Conservation (phyloP, 2,329 filamentous ascomycete species). For the Paecilomyces niveus region DNA sequence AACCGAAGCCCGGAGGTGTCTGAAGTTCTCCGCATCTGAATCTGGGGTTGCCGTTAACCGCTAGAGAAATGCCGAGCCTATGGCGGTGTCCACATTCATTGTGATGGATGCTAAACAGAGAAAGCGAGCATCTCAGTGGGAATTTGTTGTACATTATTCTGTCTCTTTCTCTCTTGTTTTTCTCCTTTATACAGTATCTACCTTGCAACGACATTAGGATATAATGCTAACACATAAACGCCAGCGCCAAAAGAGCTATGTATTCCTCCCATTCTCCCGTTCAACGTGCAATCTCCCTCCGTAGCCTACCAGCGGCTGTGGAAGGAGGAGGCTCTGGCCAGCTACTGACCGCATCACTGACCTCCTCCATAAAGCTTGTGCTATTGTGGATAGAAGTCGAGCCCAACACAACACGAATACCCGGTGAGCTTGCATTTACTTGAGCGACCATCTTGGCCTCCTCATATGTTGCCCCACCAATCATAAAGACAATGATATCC, state of each 20-base stretch:
- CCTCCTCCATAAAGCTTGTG: conserved; percentile 78
- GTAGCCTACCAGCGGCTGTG: conserved; percentile 56
- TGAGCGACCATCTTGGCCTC: conserved; percentile 95
- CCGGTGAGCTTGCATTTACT: conserved; percentile 84
- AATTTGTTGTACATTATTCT: neutral
- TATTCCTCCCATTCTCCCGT: neutral
- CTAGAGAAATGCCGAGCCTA: neutral
- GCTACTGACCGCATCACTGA: conserved; percentile 76
- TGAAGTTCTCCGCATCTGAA: neutral
- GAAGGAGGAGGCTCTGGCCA: conserved; percentile 68
- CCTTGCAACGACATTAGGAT: neutral
- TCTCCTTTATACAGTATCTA: neutral
- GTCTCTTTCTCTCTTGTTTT: neutral
- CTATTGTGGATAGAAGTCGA: conserved; percentile 87
- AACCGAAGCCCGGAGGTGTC: conserved; percentile 9
- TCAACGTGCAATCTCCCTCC: conserved; percentile 53
- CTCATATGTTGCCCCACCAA: conserved; percentile 91
- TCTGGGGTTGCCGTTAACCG: neutral
- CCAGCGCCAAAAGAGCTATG: conserved; percentile 1
- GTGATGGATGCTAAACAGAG: neutral
- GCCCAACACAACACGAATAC: conserved; percentile 80
- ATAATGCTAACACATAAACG: conserved; percentile 7
- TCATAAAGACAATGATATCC: conserved; percentile 90
- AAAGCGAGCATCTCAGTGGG: neutral
- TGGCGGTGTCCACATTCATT: neutral